phyloP scores from a whole-genome alignment of 805 yeast genomes.

The Lipomyces yamadae region DNA sequence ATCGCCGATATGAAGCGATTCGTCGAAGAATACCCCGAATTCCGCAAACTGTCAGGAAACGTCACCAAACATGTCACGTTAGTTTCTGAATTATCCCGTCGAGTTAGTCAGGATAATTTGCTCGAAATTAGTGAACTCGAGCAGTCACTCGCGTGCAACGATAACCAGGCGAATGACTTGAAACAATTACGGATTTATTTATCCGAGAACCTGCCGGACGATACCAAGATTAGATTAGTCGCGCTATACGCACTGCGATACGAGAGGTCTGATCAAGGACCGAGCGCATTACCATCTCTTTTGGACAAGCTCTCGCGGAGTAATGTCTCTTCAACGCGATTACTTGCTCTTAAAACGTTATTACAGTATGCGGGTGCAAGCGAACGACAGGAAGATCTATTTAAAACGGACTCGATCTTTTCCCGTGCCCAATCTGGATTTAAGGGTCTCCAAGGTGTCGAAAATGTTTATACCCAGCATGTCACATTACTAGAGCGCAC shows the following conservation, averaged over 20 bases:
- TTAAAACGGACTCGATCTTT: slow-evolving; percentile 48
- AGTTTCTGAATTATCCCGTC: slow-evolving; percentile 81
- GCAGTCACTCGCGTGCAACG: slow-evolving; percentile 76
- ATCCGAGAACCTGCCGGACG: slow-evolving; percentile 48
- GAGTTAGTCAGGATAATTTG: slow-evolving; percentile 62
- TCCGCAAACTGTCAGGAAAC: slow-evolving; percentile 82
- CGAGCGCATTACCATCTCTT: slow-evolving; percentile 46
- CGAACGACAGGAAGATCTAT: slow-evolving; percentile 53
- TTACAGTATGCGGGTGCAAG: slow-evolving; percentile 53
- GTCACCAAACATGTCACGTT: slow-evolving; percentile 91
- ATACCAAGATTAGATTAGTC: slow-evolving; percentile 71
- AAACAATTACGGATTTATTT: slow-evolving; percentile 62
- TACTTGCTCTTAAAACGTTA: slow-evolving; percentile 54
- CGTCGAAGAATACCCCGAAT: slow-evolving; percentile 92
- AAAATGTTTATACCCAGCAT: slow-evolving; percentile 84
- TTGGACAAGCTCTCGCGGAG: slow-evolving; percentile 44
- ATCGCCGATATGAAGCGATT: slow-evolving; percentile 89
- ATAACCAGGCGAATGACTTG: slow-evolving; percentile 61
- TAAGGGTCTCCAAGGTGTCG: slow-evolving; percentile 53
- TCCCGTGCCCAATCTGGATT: slow-evolving; percentile 51
- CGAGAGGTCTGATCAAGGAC: slow-evolving; percentile 53
- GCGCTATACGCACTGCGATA: slow-evolving; percentile 75
- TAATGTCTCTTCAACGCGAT: slow-evolving; percentile 44
- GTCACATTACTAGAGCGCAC: slow-evolving; percentile 68
- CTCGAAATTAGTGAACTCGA: slow-evolving; percentile 91